These are phyloP conservation scores for Peziza echinospora DNA, from an alignment of 495 filamentous ascomycete species.

Conservation along the genomic window DNA sequence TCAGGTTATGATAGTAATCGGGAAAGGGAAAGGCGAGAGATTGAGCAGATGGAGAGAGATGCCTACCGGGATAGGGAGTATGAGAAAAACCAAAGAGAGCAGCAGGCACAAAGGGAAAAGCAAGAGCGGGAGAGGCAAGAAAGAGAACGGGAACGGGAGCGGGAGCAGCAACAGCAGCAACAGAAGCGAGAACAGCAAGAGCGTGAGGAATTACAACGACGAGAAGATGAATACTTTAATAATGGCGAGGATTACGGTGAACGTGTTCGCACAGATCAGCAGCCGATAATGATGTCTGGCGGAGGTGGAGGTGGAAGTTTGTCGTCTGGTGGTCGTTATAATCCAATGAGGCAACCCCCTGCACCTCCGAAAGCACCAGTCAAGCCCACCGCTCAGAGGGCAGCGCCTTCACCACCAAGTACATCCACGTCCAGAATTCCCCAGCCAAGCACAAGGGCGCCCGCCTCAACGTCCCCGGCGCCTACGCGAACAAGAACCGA, in stretches of 20 bases:
- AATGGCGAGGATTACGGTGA: background rate
- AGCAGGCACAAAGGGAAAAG: conserved; percentile 17
- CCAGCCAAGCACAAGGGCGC: background rate
- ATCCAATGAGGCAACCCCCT: conserved; percentile 51
- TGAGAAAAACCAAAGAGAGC: conserved; percentile 14
- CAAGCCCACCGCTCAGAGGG: conserved; percentile 15
- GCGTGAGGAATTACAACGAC: conserved; percentile 14
- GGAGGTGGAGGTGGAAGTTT: conserved; percentile 34
- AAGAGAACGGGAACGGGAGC: conserved; percentile 28
- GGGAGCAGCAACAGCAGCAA: conserved; percentile 42
- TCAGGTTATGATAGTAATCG: conserved; percentile 6
- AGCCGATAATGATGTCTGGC: conserved; percentile 29
- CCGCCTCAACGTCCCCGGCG: background rate
- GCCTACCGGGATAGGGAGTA: conserved; percentile 20
- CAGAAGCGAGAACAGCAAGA: conserved; percentile 7
- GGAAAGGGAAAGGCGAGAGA: conserved; percentile 25
- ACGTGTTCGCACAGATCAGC: conserved; percentile 11
- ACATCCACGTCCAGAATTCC: background rate
- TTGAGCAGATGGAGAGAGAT: conserved; percentile 29
- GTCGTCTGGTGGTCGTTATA: conserved; percentile 43
- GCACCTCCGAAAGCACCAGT: conserved; percentile 31
- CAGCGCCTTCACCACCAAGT: conserved; percentile 32
- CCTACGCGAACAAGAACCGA: background rate
- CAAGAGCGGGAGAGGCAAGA: conserved; percentile 20
- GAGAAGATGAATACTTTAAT: background rate